Conservation (phyloP, 2,329 filamentous ascomycete species). For the Madurella fahalii region DNA sequence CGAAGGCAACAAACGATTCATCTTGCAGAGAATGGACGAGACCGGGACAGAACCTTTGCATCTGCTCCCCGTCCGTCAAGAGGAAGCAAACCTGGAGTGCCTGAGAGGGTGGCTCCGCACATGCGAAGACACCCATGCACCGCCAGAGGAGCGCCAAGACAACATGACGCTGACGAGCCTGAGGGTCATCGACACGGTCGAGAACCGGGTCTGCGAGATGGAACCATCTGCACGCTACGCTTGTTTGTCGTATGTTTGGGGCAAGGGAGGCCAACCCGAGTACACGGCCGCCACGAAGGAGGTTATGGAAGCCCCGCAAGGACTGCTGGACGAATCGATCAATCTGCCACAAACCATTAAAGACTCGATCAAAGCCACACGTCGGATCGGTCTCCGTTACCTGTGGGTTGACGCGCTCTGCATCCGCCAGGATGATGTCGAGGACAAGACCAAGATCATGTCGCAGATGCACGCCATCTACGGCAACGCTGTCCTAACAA, state of each 20-base stretch:
- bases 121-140: slow-evolving; percentile 4
- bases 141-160: not conserved
- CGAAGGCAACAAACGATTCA: not conserved
- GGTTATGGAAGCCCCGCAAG: slow-evolving; percentile 6
- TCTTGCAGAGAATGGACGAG: slow-evolving; percentile 3
- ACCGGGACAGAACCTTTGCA: slow-evolving; percentile 5
- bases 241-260: slow-evolving; percentile 17
- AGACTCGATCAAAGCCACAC: slow-evolving; percentile 10
- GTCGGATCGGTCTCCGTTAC: slow-evolving; percentile 12
- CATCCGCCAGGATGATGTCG: slow-evolving; percentile 11
- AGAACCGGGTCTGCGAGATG: slow-evolving; percentile 1
- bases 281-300: slow-evolving; percentile 2
- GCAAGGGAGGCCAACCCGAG: slow-evolving; percentile 1
- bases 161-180: not conserved
- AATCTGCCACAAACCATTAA: slow-evolving; percentile 4
- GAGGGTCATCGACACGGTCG: slow-evolving; percentile 11
- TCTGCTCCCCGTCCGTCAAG: slow-evolving; percentile 3
- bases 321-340: not conserved
- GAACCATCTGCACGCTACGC: slow-evolving; percentile 5
- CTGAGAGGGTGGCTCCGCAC: slow-evolving; percentile 7
- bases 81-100: slow-evolving; percentile 5
- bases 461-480: slow-evolving; percentile 12
- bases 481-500: slow-evolving; percentile 7
- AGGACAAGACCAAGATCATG: slow-evolving; percentile 2
- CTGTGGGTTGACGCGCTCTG: slow-evolving; percentile 16